Evolutionary conservation across 768 basidiomycete species (phyloP), one percentile per base, ranked within the genome.

Genomic region (Multifurca ochricompacta): DNA sequence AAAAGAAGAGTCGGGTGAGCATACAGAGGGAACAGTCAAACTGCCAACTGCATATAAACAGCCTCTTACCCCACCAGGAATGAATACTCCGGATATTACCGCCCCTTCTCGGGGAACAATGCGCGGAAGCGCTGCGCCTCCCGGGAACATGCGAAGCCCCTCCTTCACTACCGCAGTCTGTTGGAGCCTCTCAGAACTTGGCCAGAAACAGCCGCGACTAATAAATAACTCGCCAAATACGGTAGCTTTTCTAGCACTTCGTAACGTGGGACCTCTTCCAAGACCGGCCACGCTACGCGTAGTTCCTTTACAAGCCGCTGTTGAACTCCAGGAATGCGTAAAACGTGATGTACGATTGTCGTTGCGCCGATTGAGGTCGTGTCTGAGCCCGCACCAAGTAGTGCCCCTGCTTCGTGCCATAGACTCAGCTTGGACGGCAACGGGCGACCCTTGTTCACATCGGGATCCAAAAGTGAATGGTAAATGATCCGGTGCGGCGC

Each of bases 31-130:
- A 11, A 27, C n/a, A 10, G 30, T n/a, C 18, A 27, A 1, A 3
- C 14, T n/a, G n/a, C n/a, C n/a, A n/a, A n/a, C n/a, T n/a, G n/a
- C 6, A 45, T 9, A 19, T 18, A 18, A 45, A 16, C n/a, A 19
- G 11, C 10, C 11, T 28, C 28, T 19, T 31, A 45, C 44, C n/a
- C 44, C 44, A 5, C 44, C 21, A 25, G 34, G 36, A 31, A 39
- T n/a, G 28, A 14, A 36, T 40, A 1, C 16, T 52, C 53, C 57
- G 48, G 28, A 47, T 53, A 47, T 30, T 41, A 30, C 45, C 44
- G 46, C 30, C 49, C 61, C 48, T 59, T 54, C 48, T 53, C 46
- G 27, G 53, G 27, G 54, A 40, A 62, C 28, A 46, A 56, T 8
- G 48, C 51, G 54, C 51, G 27, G 54, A 31, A 32, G 58, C 52